A percentile compares a stretch with the other conserved stretches of the same genome.
phyloP scores from a whole-genome alignment of 805 yeast species.

The Metahyphopichia silvanorum region DNA sequence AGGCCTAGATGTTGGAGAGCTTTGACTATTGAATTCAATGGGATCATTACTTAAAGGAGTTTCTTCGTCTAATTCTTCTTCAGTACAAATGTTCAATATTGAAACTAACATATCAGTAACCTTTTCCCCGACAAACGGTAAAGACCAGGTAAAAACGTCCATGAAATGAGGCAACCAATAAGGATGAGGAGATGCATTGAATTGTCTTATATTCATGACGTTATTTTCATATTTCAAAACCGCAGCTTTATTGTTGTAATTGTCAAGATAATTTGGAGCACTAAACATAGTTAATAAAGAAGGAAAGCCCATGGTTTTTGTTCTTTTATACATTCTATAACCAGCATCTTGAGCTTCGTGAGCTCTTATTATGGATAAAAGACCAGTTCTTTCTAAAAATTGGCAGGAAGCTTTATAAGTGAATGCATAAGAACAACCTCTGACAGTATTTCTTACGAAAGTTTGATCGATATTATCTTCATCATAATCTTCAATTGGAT shows the following conservation, averaged over 20 bases:
- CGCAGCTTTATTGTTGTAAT: conserved; percentile 93
- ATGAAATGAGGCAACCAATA: conserved; percentile 95
- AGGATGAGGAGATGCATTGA: conserved; percentile 91
- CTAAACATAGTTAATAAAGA: conserved; percentile 86
- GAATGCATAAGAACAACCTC: conserved; percentile 92
- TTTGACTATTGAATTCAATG: neutral
- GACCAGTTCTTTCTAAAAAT: conserved; percentile 72
- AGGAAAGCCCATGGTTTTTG: conserved; percentile 84
- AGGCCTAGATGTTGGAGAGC: neutral
- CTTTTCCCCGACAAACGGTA: conserved; percentile 96
- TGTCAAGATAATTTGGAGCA: conserved; percentile 93
- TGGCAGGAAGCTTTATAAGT: conserved; percentile 79
- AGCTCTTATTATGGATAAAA: conserved; percentile 86
- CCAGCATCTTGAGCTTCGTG: conserved; percentile 99
- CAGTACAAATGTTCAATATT: conserved; percentile 89
- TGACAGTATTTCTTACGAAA: conserved; percentile 64
- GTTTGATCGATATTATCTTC: conserved; percentile 40
- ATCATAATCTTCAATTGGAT: conserved; percentile 84
- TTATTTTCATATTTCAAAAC: conserved; percentile 87
- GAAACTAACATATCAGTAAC: conserved; percentile 90
- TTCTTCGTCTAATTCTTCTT: conserved; percentile 85
- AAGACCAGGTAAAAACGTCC: conserved; percentile 97
- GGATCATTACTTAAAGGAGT: conserved; percentile 37
- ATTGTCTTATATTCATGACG: conserved; percentile 93
- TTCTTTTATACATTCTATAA: conserved; percentile 87